These are phyloP conservation scores for Mortierella antarctica DNA, from an alignment of 192 early-diverging fungal genomes.

Conservation along the genomic window DNA sequence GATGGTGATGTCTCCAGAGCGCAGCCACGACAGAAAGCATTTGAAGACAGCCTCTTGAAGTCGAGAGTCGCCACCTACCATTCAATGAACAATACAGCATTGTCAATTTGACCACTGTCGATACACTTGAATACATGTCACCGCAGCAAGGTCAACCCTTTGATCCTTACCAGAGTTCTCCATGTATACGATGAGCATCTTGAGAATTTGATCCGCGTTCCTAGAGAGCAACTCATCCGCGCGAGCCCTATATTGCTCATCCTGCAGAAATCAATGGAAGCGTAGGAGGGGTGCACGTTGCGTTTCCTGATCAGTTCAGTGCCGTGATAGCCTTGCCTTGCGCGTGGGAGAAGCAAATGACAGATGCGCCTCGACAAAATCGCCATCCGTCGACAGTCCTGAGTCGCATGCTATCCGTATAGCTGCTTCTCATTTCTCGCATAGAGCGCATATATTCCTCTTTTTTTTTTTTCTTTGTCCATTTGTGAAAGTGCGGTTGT, in stretches of 20 bases:
- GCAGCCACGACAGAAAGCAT: conserved; percentile 89
- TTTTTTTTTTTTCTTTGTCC: neutral
- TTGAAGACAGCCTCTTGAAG: conserved; percentile 72
- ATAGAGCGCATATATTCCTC: neutral
- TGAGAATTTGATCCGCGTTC: conserved; percentile 75
- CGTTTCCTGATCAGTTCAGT: conserved; percentile 38
- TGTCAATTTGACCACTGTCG: neutral
- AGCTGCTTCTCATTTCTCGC: no score
- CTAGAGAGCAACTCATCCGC: conserved; percentile 69
- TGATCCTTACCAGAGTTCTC: conserved; percentile 63
- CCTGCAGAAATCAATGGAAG: conserved; percentile 50
- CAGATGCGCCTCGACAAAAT: no score
- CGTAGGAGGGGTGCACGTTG: neutral
- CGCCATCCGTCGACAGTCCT: no score
- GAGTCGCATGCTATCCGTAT: no score
- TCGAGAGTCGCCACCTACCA: conserved; percentile 59
- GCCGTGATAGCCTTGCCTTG: neutral
- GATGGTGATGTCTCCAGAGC: conserved; percentile 80
- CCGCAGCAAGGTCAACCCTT: neutral
- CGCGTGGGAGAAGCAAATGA: neutral
- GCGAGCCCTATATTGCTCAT: conserved; percentile 68
- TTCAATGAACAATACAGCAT: neutral
- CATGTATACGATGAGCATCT: conserved; percentile 76
- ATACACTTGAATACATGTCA: neutral
- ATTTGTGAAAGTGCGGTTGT: neutral